Base-by-base conservation (phyloP, 1,139 yeast genomes). In the Blastobotrys niveus region DNA sequence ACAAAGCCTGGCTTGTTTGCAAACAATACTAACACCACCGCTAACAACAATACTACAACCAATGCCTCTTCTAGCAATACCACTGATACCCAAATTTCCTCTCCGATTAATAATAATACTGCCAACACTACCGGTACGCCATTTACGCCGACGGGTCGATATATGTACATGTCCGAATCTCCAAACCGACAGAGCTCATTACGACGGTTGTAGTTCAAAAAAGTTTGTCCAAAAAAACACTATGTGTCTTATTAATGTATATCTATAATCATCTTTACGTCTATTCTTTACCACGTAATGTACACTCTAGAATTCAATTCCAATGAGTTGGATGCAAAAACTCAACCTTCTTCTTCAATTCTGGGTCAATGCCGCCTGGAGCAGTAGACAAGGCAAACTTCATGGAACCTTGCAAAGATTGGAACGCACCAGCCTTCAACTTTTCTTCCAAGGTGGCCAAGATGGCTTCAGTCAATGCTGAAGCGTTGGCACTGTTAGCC, bases 251-350 rank as follows among this genome's bases (percentile, higher is more conserved):
- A n/a, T n/a, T n/a, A n/a, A n/a, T n/a, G n/a, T n/a, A n/a, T n/a
- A n/a, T n/a, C n/a, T n/a, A n/a, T n/a, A n/a, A n/a, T n/a, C n/a
- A n/a, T n/a, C n/a, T n/a, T n/a, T n/a, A n/a, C n/a, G n/a, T n/a
- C n/a, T n/a, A n/a, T n/a, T n/a, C n/a, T n/a, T n/a, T n/a, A n/a
- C n/a, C n/a, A n/a, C n/a, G n/a, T n/a, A n/a, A n/a, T n/a, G n/a
- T n/a, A 30, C 5, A n/a, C 8, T 17, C 12, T n/a, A 31, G 14
- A 10, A 31, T 37, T 38, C 42, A 52, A n/a, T n/a, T n/a, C 93
- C 93, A 89, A 71, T 89, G 85, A 31, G 89, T 94, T n/a, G 97
- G 97, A 72, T 84, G 87, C 57, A 91, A 71, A 65, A 66, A 91
- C 65, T 83, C 87, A 77, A 91, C 78, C 67, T 85, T 85, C 59